Base-by-base conservation (phyloP, 371 early-diverging fungal genomes). In the Apophysomyces trapeziformis region DNA sequence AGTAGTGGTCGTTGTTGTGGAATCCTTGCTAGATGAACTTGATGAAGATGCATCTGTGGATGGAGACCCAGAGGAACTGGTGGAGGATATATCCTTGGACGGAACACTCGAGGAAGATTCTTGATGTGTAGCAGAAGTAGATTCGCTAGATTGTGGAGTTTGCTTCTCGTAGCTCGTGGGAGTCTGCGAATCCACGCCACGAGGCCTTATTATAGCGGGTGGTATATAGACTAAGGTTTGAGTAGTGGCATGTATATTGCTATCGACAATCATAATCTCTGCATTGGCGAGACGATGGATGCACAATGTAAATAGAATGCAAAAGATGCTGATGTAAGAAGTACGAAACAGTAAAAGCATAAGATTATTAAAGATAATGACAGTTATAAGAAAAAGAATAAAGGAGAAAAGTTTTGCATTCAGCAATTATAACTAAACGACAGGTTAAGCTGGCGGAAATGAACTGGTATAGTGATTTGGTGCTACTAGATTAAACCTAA, bases 401-500 rank as follows among this genome's bases (percentile, higher is more conserved):
- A 50, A 26, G 2, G 32, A 26, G 21, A 50, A 21, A 4, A 18
- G 4, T 21, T 21, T 50, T 50, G 21, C 54, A 9, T 21, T 50
- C 21, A 50, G 54, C 9, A 21, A 50, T 21, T 50, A 18, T 50
- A 50, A 50, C 9, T 7, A 50, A 21, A 50, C 54, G 54, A 50
- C 8, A 50, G 54, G 21, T 50, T 26, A 50, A 9, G 21, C 21
- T 21, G 8, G 54, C 54, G 54, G 54, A 21, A 50, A 21, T 50
- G 21, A 50, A 50, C 54, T 50, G 16, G 54, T 50, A 26, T 50
- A 21, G n/a, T 50, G 54, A 50, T 4, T 50, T 50, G 21, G 54
- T 50, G 21, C 54, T 9, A 50, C 54, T 50, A 21, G 18, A 18
- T 50, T 50, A 50, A 50, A 50, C 54, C 54, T 50, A 50, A 50